Conservation (phyloP, 352 stramenopile species). For the Globisporangium cylindrosporum region DNA sequence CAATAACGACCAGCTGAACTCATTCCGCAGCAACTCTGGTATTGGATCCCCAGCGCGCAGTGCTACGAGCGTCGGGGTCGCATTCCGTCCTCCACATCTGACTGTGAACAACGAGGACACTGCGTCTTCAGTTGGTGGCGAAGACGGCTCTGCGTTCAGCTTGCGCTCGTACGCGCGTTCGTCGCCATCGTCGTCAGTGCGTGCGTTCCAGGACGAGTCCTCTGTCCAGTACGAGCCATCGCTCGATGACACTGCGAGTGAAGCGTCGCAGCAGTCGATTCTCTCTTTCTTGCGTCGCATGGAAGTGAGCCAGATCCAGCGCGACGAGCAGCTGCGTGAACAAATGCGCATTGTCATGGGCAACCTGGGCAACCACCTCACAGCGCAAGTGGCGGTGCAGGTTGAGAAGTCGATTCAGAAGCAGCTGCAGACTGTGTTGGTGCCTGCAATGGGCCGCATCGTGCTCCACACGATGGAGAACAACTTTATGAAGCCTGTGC, state of each 20-base stretch:
- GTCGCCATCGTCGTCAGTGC: constrained; percentile 76
- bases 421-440: constrained; percentile 76
- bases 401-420: constrained; percentile 84
- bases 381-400: constrained; percentile 54
- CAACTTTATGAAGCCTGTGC: constrained; percentile 86
- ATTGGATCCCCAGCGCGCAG: constrained; percentile 25
- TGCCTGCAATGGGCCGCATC: constrained; percentile 83
- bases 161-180: constrained; percentile 68
- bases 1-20: neutral
- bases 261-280: constrained; percentile 56
- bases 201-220: constrained; percentile 74
- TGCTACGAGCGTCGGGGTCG: neutral
- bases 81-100: constrained; percentile 6
- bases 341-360: constrained; percentile 63
- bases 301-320: constrained; percentile 62
- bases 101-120: constrained; percentile 38
- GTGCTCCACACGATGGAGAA: constrained; percentile 88
- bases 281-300: constrained; percentile 64
- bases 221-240: constrained; percentile 69
- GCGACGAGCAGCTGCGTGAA: constrained; percentile 70
- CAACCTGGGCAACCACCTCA: constrained; percentile 55
- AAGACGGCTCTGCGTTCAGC: constrained; percentile 45
- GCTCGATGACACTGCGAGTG: constrained; percentile 60
- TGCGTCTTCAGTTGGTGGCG: constrained; percentile 44
- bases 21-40: constrained; percentile 10